Evolutionary conservation across 768 basidiomycete genomes (phyloP), one percentile per base, ranked within the genome.

Genomic region (Phlegmacium glaucopus): DNA sequence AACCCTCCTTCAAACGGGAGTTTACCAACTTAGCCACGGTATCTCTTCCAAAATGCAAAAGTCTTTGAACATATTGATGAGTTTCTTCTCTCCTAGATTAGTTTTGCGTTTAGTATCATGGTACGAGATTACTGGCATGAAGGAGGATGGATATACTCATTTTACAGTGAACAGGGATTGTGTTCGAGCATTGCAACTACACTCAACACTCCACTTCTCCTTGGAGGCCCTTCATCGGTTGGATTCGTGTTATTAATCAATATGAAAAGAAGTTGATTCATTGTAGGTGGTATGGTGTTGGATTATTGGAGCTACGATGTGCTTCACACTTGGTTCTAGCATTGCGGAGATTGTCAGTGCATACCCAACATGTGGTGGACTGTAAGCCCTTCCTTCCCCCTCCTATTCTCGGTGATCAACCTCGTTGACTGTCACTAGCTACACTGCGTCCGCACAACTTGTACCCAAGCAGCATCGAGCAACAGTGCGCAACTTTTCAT

Each of bases 21-120:
- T 93, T 93, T 57, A 81, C 85, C 6, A 89, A 88, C 58, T 64
- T 90, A 27, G 85, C 85, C n/a, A 88, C 86, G 50, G 85, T 85
- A 52, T 50, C 80, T 57, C 11, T n/a, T 34, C 22, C 22, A 22
- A 22, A 22, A 22, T 10, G 32, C 39, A 9, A 16, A 16, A 11
- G 22, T 35, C 37, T 22, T 48, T 37, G n/a, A 15, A 7, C 17
- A 27, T 15, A 29, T 16, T 39, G 26, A 37, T 30, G 34, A 58
- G 8, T 44, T 27, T 28, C 39, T 38, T 13, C 41, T 49, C 30
- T 40, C 26, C 50, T 22, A 84, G 82, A 85, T 85, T 44, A 81
- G 81, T 59, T 88, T 85, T 62, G 83, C 85, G 15, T 87, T 85
- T 69, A 85, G 83, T 58, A 89, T 87, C 53, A 87, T 88, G 87